Conservation (phyloP, 176 grass and related monocot genomes). For the Oropetium thomaeum region DNA sequence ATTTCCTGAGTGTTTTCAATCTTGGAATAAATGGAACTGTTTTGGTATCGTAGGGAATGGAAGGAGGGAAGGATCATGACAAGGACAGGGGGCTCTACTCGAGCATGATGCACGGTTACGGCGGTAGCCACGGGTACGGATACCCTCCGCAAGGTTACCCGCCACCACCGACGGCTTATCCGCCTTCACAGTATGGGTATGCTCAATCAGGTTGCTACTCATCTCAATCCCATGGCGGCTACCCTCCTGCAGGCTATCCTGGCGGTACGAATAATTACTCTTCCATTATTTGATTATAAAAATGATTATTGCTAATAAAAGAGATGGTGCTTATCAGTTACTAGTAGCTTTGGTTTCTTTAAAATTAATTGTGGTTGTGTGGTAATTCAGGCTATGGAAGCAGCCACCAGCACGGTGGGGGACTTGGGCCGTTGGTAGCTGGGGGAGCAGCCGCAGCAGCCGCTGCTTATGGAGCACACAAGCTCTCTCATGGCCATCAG, state of each 20-base stretch:
- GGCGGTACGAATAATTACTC: conserved; percentile 19
- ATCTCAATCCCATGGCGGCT: not conserved
- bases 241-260: conserved; percentile 40
- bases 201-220: conserved; percentile 3
- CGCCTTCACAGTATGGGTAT: conserved; percentile 17
- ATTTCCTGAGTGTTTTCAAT: not conserved
- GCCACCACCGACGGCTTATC: conserved; percentile 23
- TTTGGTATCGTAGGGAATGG: conserved; percentile 33
- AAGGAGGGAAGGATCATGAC: conserved; percentile 56
- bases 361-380: too few relatives aligned
- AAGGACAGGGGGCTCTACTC: conserved; percentile 67
- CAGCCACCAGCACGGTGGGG: conserved; percentile 16
- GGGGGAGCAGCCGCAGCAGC: conserved; percentile 71
- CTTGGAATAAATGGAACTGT: not conserved
- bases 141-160: conserved; percentile 60
- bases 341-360: too few relatives aligned
- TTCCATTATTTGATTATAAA: not conserved
- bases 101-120: conserved; percentile 25
- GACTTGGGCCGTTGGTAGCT: conserved; percentile 40
- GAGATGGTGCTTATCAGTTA: too few relatives aligned
- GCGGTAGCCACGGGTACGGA: conserved; percentile 42
- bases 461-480: conserved; percentile 63
- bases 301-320: too few relatives aligned
- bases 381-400: conserved; percentile 43
- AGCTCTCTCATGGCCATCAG: conserved; percentile 40